Conservation (phyloP, 1,139 yeast genomes). For the Groenewaldozyma sp. region DNA sequence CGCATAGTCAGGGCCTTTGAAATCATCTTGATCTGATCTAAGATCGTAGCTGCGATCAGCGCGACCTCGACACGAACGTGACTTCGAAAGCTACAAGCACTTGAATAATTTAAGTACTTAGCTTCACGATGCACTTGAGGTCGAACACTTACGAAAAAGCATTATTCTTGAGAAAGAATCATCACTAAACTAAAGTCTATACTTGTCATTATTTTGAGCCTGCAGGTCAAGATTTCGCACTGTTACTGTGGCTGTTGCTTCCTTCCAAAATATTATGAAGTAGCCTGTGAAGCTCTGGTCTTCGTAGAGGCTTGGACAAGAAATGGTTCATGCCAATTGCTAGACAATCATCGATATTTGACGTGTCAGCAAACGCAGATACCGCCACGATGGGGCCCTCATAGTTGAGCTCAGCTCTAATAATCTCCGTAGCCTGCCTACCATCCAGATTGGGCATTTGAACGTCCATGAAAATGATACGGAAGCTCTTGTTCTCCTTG, state of each 20-base stretch:
- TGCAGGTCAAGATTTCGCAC: too few relatives aligned
- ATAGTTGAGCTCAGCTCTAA: slow-evolving; percentile 52
- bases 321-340: slow-evolving; percentile 87
- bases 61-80: too few relatives aligned
- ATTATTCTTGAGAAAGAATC: too few relatives aligned
- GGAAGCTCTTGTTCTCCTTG: slow-evolving; percentile 48
- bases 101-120: too few relatives aligned
- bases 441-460: slow-evolving; percentile 97
- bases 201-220: too few relatives aligned
- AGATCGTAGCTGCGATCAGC: too few relatives aligned
- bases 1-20: too few relatives aligned
- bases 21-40: too few relatives aligned
- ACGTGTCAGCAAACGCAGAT: slow-evolving; percentile 90
- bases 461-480: slow-evolving; percentile 86
- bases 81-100: too few relatives aligned
- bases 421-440: slow-evolving; percentile 62
- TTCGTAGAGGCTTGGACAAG: slow-evolving; percentile 60
- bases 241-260: background rate
- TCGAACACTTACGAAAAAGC: too few relatives aligned
- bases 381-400: slow-evolving; percentile 78
- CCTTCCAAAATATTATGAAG: slow-evolving; percentile 10
- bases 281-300: slow-evolving; percentile 20
- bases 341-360: slow-evolving; percentile 76
- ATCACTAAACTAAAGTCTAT: too few relatives aligned
- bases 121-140: too few relatives aligned